Base-by-base conservation (phyloP, 345 rosid species). In the Acer saccharum region DNA sequence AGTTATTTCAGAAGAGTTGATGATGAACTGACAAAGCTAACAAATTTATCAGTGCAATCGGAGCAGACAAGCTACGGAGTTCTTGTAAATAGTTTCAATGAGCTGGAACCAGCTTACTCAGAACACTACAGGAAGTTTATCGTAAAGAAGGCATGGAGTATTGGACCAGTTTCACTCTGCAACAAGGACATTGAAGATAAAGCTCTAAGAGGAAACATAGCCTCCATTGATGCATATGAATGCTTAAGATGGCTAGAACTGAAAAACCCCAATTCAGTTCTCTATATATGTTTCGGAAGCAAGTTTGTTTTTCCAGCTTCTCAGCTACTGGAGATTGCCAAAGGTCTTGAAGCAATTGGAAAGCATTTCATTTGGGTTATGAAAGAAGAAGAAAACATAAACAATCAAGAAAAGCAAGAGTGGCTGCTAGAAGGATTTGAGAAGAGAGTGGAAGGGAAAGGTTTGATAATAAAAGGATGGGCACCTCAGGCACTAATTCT, bases 321-420 rank as follows among this genome's bases (percentile, higher is more conserved):
- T 10, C 90, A 87, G 35, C 75, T 87, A 0, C 27, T 78, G 41
- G 88, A 90, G 80, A 83, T 89, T 2, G 89, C 83, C 0, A 52
- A 39, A 0, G 92, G 85, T 10, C 81, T 90, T 0, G 85, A 85
- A 83, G 74, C 75, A 50, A 80, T 85, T 0, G 82, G 79, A 2
- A 77, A 79, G 43, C 78, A 81, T 21, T 90, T 90, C 81, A 82
- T 90, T 4, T 87, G 94, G 92, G 94, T 85, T 12, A 74, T 86
- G 65, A 80, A 83, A 16, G 63, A 25, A 10, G 73, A 25, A 71
- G 63, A 27, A 23, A 76, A 68, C 21, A 72, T 27, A 32, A 55
- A 81, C 74, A 82, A 76, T 55, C 71, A 44, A 8, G 48, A 44
- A 65, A 61, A 71, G 9, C 78, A 77, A 65, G 81, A 79, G 25